phyloP scores from a whole-genome alignment of 1,139 yeast species.

The Blastobotrys ciferrii region DNA sequence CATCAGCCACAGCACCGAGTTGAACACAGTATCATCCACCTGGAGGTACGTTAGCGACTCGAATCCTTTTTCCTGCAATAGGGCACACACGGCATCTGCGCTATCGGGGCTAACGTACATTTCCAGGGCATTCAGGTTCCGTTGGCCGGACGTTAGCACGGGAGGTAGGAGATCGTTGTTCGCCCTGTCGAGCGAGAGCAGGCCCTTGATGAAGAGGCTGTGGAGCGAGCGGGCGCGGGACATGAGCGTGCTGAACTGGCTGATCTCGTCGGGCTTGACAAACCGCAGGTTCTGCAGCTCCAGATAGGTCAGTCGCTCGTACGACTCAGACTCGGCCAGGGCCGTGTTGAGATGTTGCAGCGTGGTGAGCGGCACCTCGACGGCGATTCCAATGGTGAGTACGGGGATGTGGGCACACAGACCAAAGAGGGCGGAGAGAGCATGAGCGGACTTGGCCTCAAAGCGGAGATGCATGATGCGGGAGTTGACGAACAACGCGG shows the following conservation, averaged over 20 bases:
- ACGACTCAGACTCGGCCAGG: not conserved
- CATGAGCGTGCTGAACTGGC: not conserved
- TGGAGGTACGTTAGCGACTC: slow-evolving; percentile 1
- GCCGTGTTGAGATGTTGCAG: not conserved
- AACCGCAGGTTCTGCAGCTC: not conserved
- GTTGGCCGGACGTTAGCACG: not conserved
- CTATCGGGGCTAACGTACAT: not conserved
- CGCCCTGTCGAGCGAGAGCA: slow-evolving; percentile 1
- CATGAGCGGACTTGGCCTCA: not conserved
- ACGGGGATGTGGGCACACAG: not conserved
- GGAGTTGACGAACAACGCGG: not conserved
- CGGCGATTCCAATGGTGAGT: not conserved
- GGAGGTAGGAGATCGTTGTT: not conserved
- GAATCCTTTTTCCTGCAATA: not conserved
- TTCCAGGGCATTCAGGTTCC: slow-evolving; percentile 2
- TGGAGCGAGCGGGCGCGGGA: not conserved
- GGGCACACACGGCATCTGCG: not conserved
- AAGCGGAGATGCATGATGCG: slow-evolving; percentile 5
- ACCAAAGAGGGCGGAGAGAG: slow-evolving; percentile 3
- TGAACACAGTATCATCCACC: slow-evolving; percentile 2
- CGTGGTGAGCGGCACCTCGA: not conserved
- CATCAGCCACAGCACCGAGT: not conserved
- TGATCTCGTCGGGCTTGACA: not conserved
- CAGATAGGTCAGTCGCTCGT: slow-evolving; percentile 2
- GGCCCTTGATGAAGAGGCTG: not conserved